These are phyloP conservation scores for Tulasnella sp. DNA, from an alignment of 768 basidiomycete species.

Conservation along the genomic window DNA sequence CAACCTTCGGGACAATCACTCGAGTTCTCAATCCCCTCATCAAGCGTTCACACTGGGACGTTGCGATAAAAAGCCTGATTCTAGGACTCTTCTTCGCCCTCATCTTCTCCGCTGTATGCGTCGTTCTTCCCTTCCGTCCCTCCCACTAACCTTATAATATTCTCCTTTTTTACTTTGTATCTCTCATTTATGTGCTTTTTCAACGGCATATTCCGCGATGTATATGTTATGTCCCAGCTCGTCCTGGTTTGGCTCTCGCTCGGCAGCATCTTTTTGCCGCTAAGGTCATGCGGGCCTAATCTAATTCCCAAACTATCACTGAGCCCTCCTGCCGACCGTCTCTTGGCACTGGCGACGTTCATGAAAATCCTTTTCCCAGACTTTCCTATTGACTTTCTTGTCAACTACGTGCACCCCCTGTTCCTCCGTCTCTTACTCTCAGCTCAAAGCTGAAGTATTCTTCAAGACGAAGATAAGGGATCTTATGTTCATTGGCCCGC, in stretches of 20 bases:
- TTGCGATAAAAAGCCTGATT: constrained; percentile 56
- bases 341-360: background rate
- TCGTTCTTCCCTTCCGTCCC: constrained; percentile 29
- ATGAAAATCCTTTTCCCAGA: background rate
- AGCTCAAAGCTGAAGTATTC: background rate
- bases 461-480: background rate
- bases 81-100: constrained; percentile 34
- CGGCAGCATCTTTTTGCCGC: background rate
- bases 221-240: background rate
- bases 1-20: constrained; percentile 57
- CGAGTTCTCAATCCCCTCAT: constrained; percentile 62
- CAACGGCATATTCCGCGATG: background rate
- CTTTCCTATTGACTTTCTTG: background rate
- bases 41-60: constrained; percentile 73
- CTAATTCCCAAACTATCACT: background rate
- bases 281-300: background rate
- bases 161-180: background rate
- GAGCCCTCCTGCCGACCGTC: background rate
- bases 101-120: constrained; percentile 29
- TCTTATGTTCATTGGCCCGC: background rate
- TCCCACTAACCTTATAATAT: background rate
- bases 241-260: background rate
- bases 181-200: background rate
- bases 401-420: background rate
- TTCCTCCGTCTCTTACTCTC: background rate